Evolutionary conservation across 257 asterid genomes (phyloP).

Genomic region (Solanum habrochaites): DNA sequence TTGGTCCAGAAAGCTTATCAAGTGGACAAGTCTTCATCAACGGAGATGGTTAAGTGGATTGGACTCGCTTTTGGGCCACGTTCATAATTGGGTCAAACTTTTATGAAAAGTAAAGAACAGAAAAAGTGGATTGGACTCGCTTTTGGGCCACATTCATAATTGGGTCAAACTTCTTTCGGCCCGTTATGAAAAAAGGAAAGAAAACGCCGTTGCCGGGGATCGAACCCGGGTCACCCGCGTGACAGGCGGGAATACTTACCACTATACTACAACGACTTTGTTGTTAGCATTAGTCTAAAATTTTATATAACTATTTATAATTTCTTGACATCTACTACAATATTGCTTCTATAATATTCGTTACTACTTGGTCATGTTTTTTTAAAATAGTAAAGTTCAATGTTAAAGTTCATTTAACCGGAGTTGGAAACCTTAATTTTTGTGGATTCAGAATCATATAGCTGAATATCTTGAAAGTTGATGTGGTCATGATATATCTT

Average conservation of each 20-base stretch:
- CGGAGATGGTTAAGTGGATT: too few species aligned
- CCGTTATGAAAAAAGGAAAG: not conserved
- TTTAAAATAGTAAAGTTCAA: not conserved
- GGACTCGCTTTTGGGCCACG: not conserved
- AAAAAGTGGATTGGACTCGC: not conserved
- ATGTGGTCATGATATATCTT: not conserved
- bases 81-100: not conserved
- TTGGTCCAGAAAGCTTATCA: too few species aligned
- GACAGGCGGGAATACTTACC: conserved; percentile 98
- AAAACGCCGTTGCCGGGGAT: conserved; percentile 79
- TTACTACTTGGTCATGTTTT: too few species aligned
- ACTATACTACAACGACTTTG: conserved; percentile 20
- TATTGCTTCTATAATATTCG: not conserved
- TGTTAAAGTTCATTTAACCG: not conserved
- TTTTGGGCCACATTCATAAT: not conserved
- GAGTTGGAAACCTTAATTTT: not conserved
- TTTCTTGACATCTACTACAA: not conserved
- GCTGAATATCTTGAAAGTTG: not conserved
- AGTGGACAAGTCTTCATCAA: too few species aligned
- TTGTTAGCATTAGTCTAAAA: too few species aligned
- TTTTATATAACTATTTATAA: too few species aligned
- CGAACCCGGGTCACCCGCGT: conserved; percentile 97
- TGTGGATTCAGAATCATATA: not conserved
- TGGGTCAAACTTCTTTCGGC: not conserved
- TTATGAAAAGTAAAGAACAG: not conserved